Conservation (phyloP, 805 yeast genomes). For the Yamadazyma kitorensis region DNA sequence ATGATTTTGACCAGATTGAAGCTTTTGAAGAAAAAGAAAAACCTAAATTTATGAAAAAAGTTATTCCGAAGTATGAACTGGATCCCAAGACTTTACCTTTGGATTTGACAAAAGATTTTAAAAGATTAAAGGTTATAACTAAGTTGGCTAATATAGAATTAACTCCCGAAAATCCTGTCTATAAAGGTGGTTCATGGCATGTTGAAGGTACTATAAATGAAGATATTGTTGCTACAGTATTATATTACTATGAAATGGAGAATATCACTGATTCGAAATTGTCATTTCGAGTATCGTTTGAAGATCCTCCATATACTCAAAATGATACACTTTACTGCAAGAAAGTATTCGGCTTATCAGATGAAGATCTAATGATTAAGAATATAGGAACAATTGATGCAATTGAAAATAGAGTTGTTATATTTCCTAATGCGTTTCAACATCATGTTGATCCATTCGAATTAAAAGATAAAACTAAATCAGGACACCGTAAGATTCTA, state of each 20-base stretch:
- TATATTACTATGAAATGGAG: conserved; percentile 40
- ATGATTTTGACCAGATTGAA: conserved; percentile 9
- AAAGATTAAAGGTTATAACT: conserved; percentile 32
- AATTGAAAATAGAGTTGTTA: conserved; percentile 24
- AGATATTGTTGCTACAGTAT: conserved; percentile 39
- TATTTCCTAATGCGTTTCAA: conserved; percentile 39
- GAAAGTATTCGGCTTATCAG: conserved; percentile 26
- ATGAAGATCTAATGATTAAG: conserved; percentile 24
- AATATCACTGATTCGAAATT: conserved; percentile 34
- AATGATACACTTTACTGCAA: conserved; percentile 23
- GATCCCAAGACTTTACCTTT: conserved; percentile 11
- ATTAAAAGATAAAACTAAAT: conserved; percentile 30
- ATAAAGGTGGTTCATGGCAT: conserved; percentile 43
- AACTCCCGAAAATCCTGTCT: conserved; percentile 38
- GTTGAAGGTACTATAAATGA: conserved; percentile 42
- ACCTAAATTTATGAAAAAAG: conserved; percentile 7
- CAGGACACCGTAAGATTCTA: conserved; percentile 38
- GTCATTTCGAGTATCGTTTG: conserved; percentile 26
- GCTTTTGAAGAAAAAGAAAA: conserved; percentile 1
- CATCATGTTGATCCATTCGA: conserved; percentile 40
- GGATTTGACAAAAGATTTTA: conserved; percentile 14
- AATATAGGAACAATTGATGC: conserved; percentile 25
- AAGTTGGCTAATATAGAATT: conserved; percentile 40
- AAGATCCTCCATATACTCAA: conserved; percentile 36
- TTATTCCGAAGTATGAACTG: conserved; percentile 5